Evolutionary conservation across 2,329 filamentous ascomycete genomes (phyloP), one percentile per base, ranked within the genome.

Genomic region (Westerdykella ornata): DNA sequence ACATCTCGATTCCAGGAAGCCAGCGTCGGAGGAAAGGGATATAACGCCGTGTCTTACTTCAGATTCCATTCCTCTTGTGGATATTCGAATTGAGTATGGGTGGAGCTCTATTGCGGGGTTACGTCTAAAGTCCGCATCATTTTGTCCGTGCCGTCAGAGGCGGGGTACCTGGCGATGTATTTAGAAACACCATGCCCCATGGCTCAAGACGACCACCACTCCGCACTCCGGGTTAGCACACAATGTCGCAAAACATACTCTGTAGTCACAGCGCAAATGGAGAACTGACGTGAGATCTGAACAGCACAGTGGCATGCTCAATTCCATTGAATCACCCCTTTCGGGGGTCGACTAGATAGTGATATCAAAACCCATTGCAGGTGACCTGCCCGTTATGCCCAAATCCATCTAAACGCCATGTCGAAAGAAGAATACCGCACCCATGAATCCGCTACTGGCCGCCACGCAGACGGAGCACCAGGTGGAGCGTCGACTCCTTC

Each of bases 401-500:
- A 35, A 39, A 43, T 47, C 53, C 51, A 40, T 45, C 48, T 37
- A 12, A 63, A 64, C 62, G 59, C 62, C 59, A 43, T 14, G n/a
- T 17, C 12, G n/a, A 33, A 33, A 33, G 30, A 26, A 26, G 22
- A 26, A 26, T 4, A 26, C 22, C 20, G 20, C 20, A 56, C 45
- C 57, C 50, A 50, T 49, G 48, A 53, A 46, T 38, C 44, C 39
- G 56, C 65, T 76, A 71, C 69, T 71, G 68, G 42, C 73, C 73
- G 48, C 74, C 76, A 65, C 76, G 76, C 35, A 79, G 72, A 67
- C 76, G 72, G 48, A 79, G 71, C 59, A 82, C 78, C 69, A 82
- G 71, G 66, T 82, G 78, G 45, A 82, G 69, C 1, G 78, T 82
- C 40, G 73, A 77, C 69, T 81, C 78, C 73, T 79, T 78, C 68